Base-by-base conservation (phyloP, 116 monocot genomes). In the Cymodocea nodosa region DNA sequence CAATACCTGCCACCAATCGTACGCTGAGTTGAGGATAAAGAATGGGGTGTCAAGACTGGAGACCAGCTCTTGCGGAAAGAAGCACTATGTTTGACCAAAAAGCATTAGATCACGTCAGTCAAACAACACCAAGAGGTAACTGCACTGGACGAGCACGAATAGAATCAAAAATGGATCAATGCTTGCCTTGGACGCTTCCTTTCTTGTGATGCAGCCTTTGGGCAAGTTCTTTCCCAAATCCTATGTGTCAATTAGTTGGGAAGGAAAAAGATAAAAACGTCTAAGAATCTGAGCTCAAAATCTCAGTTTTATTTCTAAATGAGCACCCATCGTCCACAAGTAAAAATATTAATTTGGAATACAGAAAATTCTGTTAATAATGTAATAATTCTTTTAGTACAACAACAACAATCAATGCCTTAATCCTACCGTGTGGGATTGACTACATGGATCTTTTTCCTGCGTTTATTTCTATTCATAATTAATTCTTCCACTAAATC, bases 1-100 rank as follows among this genome's bases (percentile, higher is more conserved):
- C 66, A 52, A 65, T 56, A 95, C 90, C 90, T 90, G 94, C 94
- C 94, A 95, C 73, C 70, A 77, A 72, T 95, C 94, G 75, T 90
- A 90, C 11, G 86, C 83, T 64, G 94, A 74, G 56, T 95, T 90
- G 54, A 95, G 78, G 74, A 95, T 68, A 74, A 95, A 90, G 66
- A 90, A 15, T 58, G 90, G 87, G 12, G 87, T 95, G 7, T 57
- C 72, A 53, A 95, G 79, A 65, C 73, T 65, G 69, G 83, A 90
- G 62, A 87, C 76, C 67, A 95, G 67, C 65, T 95, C 84, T 51
- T 74, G 76, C 19, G 90, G 85, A 66, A 95, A 95, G 83, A 90
- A 90, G 70, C 94, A 95, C 90, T 95, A 74, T 30, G 50, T 50
- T 48, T 1, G 30, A 30, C 30, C 30, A 30, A 30, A 30, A 30